These are phyloP conservation scores for Colletotrichum sidae DNA, from an alignment of 2,329 filamentous ascomycete genomes.

Conservation along the genomic window DNA sequence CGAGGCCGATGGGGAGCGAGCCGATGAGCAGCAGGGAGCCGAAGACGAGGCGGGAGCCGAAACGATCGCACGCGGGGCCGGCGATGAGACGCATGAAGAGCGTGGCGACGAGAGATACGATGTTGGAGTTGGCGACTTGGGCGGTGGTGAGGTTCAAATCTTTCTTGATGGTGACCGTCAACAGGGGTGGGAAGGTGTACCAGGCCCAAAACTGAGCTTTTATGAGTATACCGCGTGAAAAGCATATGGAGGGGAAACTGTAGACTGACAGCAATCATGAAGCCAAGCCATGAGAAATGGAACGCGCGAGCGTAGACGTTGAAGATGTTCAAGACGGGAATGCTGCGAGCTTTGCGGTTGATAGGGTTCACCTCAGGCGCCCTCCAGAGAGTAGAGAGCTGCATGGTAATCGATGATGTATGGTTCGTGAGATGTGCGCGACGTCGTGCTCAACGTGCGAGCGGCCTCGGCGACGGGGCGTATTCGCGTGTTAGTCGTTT, in stretches of 20 bases:
- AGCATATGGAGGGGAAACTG: constrained; percentile 49
- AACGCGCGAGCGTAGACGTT: constrained; percentile 88
- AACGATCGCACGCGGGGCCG: constrained; percentile 87
- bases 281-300: constrained; percentile 89
- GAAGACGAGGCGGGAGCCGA: constrained; percentile 84
- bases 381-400: constrained; percentile 55
- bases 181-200: constrained; percentile 90
- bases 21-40: constrained; percentile 81
- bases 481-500: not conserved
- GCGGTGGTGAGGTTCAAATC: constrained; percentile 78
- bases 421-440: not conserved
- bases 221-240: not conserved
- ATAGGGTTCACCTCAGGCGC: constrained; percentile 84
- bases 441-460: not conserved
- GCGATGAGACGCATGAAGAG: constrained; percentile 81
- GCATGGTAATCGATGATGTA: constrained; percentile 40
- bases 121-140: constrained; percentile 90
- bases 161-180: constrained; percentile 81
- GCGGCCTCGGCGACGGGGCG: not conserved
- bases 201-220: constrained; percentile 79
- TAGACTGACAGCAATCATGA: constrained; percentile 81
- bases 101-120: constrained; percentile 80
- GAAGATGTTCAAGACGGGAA: constrained; percentile 82
- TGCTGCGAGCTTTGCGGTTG: constrained; percentile 83
- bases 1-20: constrained; percentile 83